Evolutionary conservation across 1,139 yeast species (phyloP).

Genomic region (Ogataea hybrid): DNA sequence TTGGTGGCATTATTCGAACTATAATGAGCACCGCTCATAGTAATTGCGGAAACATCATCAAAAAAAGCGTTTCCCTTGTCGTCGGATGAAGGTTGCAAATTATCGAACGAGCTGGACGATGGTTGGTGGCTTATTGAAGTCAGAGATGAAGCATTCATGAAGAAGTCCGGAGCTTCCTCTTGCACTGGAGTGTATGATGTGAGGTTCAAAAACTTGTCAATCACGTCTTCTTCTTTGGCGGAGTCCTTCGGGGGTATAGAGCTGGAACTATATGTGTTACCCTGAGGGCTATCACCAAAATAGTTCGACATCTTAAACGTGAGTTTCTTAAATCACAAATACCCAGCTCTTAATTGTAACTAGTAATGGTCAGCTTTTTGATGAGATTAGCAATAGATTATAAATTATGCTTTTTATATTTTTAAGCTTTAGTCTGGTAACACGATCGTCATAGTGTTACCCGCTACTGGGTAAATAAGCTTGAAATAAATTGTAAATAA

Average conservation of each 20-base stretch:
- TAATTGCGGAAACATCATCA: not conserved
- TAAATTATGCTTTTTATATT: not conserved
- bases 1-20: not conserved
- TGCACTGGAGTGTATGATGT: slow-evolving; percentile 11
- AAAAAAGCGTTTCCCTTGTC: not conserved
- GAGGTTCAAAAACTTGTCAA: slow-evolving; percentile 16
- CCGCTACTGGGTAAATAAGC: not conserved
- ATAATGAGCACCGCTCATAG: not conserved
- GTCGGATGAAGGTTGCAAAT: not conserved
- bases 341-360: not conserved
- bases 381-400: no score
- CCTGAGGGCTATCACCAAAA: slow-evolving; percentile 1
- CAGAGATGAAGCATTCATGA: slow-evolving; percentile 1
- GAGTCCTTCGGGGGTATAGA: not conserved
- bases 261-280: not conserved
- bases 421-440: not conserved
- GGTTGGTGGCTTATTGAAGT: not conserved
- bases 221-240: slow-evolving; percentile 16
- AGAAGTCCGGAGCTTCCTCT: slow-evolving; percentile 10
- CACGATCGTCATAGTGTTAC: not conserved
- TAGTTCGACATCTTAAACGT: slow-evolving; percentile 1
- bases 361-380: not conserved
- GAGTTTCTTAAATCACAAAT: not conserved
- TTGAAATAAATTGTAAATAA: not conserved
- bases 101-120: not conserved